Evolutionary conservation across 805 yeast species (phyloP), one percentile per base, ranked within the genome.

Genomic region (Metschnikowia matae): DNA sequence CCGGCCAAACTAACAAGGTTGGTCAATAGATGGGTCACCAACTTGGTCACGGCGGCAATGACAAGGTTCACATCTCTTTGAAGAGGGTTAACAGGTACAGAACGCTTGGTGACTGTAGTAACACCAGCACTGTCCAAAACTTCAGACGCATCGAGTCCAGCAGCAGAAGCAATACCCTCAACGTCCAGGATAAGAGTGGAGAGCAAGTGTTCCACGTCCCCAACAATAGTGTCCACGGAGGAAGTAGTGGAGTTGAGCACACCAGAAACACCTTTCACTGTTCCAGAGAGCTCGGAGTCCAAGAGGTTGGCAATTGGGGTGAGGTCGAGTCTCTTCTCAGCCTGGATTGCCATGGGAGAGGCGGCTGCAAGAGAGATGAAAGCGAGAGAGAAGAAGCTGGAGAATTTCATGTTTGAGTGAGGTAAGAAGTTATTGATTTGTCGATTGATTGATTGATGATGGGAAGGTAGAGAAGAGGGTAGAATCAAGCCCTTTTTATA

Each of bases 311-410:
- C 20, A 15, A 37, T 17, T 8, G 35, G 17, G 20, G 36, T 21
- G 8, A 20, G 34, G 38, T 33, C 37, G 18, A 40, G 40, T 21
- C 46, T 48, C 17, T 40, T 48, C 31, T 48, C 46, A 6, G 23
- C 31, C 20, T 41, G 20, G 20, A 7, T 14, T 7, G 29, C 40
- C 32, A 53, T 38, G 1, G 56, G 56, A 15, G 52, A 26, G 34
- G 56, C 54, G 31, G 50, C 48, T 15, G 56, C 54, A n/a, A 43
- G 5, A 23, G 56, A 37, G 26, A 51, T 49, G 34, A 51, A 33
- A 31, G 48, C 51, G 29, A 46, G 31, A 23, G 52, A 17, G 33
- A 48, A n/a, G 15, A 45, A 21, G 33, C 44, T 29, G 32, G 49
- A 39, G 39, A 53, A 41, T 46, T 46, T 53, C 56, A 53, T 53